Evolutionary conservation across 2,329 filamentous ascomycete species (phyloP).

Genomic region (Sporothrix pallida): DNA sequence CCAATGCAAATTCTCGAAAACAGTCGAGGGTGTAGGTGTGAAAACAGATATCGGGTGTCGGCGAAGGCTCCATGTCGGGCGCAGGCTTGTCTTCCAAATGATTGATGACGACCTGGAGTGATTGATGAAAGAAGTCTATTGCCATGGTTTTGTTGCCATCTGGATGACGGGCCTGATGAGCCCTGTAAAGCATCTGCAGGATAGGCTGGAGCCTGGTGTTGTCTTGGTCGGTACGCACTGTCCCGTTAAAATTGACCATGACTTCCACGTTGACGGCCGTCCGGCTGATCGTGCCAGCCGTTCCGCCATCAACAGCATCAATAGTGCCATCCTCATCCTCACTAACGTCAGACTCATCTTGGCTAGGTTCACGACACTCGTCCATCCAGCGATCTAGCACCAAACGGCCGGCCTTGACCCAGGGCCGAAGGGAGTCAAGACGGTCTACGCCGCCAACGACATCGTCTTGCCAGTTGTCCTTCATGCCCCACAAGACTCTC

Average conservation of each 20-base stretch:
- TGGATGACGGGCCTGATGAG: neutral
- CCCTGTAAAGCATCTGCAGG: neutral
- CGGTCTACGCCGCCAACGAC: slow-evolving; percentile 1
- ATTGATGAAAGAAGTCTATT: neutral
- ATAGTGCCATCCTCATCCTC: neutral
- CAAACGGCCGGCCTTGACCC: neutral
- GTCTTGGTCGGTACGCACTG: slow-evolving; percentile 27
- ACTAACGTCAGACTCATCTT: too few relatives aligned
- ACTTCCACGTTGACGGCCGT: neutral
- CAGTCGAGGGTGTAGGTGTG: neutral
- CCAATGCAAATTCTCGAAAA: neutral
- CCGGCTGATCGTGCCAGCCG: too few relatives aligned
- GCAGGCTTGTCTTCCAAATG: neutral
- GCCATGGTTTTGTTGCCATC: neutral
- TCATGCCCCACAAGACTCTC: neutral
- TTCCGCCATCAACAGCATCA: too few relatives aligned
- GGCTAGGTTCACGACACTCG: neutral
- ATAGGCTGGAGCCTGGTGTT: slow-evolving; percentile 10
- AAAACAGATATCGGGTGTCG: neutral
- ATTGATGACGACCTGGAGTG: neutral
- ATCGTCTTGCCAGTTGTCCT: neutral
- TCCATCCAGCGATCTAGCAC: neutral
- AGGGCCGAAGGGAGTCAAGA: neutral
- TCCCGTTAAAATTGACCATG: neutral
- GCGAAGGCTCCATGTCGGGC: neutral